Evolutionary conservation across 352 stramenopile species (phyloP).

Genomic region (Paralagenidium karlingii): DNA sequence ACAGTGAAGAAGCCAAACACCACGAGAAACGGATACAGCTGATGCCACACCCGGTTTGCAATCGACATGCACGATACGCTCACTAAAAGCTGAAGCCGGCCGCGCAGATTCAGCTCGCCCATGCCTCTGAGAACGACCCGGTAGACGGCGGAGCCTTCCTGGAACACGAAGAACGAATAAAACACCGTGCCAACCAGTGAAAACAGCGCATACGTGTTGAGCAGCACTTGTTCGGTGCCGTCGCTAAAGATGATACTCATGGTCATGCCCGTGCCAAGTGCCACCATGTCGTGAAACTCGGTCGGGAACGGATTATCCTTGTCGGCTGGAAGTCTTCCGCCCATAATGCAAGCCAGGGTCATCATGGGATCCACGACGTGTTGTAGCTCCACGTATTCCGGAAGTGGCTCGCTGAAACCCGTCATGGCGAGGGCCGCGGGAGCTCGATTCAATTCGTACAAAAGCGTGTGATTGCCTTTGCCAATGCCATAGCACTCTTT

Average conservation of each 20-base stretch:
- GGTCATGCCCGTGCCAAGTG: slow-evolving; percentile 1
- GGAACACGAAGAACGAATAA: slow-evolving; percentile 4
- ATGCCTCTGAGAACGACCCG: neutral
- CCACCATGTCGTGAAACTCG: no score
- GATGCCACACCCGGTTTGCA: neutral
- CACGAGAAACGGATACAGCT: neutral
- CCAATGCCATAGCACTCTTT: slow-evolving; percentile 2
- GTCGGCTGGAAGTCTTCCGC: slow-evolving; percentile 1
- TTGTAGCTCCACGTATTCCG: slow-evolving; percentile 1
- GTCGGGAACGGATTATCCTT: no score
- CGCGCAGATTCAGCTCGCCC: no score
- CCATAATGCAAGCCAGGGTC: slow-evolving; percentile 4
- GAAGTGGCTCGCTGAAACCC: neutral
- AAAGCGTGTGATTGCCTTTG: slow-evolving; percentile 1
- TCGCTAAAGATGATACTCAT: slow-evolving; percentile 1
- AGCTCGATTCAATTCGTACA: slow-evolving; percentile 1
- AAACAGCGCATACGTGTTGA: slow-evolving; percentile 9
- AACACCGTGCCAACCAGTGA: slow-evolving; percentile 6
- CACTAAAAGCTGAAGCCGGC: no score
- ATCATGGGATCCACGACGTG: slow-evolving; percentile 1
- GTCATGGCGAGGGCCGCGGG: no score
- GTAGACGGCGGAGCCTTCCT: neutral
- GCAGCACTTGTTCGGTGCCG: slow-evolving; percentile 7
- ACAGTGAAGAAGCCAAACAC: slow-evolving; percentile 3
- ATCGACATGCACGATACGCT: neutral